Base-by-base conservation (phyloP, 208 protist species). In the Sergeia podlipaevii region DNA sequence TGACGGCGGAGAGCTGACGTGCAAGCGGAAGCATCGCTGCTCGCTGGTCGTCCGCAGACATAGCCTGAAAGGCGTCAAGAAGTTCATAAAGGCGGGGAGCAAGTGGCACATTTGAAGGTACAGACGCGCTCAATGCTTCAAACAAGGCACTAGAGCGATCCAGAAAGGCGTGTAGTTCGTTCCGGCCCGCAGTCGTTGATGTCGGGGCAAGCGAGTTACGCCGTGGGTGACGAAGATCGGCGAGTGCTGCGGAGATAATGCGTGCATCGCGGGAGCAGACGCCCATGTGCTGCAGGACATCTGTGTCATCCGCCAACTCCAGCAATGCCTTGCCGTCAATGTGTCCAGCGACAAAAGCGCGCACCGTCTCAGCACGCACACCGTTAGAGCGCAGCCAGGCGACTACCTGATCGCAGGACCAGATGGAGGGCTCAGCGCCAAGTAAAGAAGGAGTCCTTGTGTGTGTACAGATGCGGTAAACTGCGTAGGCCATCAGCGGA, bases 371-470 rank as follows among this genome's bases (percentile, higher is more conserved):
- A 32, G 60, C 60, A 11, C 57, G 69, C n/a, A 76, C 65, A 11
- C 69, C 73, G 41, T 66, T 70, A 24, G 69, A 62, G 1, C 46
- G 63, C 46, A 91, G 58, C 78, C 77, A 91, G 41, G 41, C 24
- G 29, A 51, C 45, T 27, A 87, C 83, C 39, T 91, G 60, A 27
- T 56, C 57, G 26, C 39, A 27, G 24, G 26, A 58, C 68, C 68
- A 80, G 34, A 48, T 17, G 6, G 30, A 7, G 21, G 39, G 17
- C n/a, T n/a, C n/a, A n/a, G n/a, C n/a, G n/a, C n/a, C n/a, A 4
- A 30, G 4, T 1, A 18, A 3, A 42, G 41, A 18, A 7, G 41
- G 29, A 4, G 27, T 10, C 10, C 29, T 15, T 15, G 26, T 27
- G 1, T n/a, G 34, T n/a, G 49, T 30, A 2, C 23, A 30, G 1